phyloP scores from a whole-genome alignment of 176 grass and related monocot species.

The Pontederia paniculata region DNA sequence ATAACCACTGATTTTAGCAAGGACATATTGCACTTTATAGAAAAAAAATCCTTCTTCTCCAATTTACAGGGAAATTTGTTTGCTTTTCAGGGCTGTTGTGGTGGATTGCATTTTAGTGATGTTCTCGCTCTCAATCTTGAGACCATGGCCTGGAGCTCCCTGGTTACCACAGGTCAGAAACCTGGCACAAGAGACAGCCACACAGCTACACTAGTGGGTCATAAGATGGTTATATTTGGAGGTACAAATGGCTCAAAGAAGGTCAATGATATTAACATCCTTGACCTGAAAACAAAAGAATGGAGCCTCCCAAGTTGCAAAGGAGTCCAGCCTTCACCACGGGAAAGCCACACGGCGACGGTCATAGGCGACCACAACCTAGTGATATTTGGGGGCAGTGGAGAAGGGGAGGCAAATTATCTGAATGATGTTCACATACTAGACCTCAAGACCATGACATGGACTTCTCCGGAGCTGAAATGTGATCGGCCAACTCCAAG shows the following conservation, averaged over 20 bases:
- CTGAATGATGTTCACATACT: constrained; percentile 79
- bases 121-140: constrained; percentile 70
- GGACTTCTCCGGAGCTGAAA: constrained; percentile 60
- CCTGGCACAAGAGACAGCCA: constrained; percentile 93
- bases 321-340: constrained; percentile 48
- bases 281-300: constrained; percentile 71
- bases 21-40: background rate
- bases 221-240: constrained; percentile 86
- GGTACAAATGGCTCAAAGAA: constrained; percentile 84
- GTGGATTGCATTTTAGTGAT: constrained; percentile 88
- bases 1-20: background rate
- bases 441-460: constrained; percentile 62
- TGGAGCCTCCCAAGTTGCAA: constrained; percentile 62
- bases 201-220: constrained; percentile 39
- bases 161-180: constrained; percentile 55
- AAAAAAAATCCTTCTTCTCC: background rate
- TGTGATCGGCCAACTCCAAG: constrained; percentile 51
- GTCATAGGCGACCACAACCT: constrained; percentile 36
- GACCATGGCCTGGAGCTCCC: constrained; percentile 72
- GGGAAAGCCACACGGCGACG: constrained; percentile 80
- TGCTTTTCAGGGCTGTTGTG: constrained; percentile 62
- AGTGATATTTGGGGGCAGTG: constrained; percentile 84
- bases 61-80: background rate
- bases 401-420: constrained; percentile 91
- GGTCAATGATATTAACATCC: constrained; percentile 73